phyloP scores from a whole-genome alignment of 768 basidiomycete genomes.

The Suillus lakei region DNA sequence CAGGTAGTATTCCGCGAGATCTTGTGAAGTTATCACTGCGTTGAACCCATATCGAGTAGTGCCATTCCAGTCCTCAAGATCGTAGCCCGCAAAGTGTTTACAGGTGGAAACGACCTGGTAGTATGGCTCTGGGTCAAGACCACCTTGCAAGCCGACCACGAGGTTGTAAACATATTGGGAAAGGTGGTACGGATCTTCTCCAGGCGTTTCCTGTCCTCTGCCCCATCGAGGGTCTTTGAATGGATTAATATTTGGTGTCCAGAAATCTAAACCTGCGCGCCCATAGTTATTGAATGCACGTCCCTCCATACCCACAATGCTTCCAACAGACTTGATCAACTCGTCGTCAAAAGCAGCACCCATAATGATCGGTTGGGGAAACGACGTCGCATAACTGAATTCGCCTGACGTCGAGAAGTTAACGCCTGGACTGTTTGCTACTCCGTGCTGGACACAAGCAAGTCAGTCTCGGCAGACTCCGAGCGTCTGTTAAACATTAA shows the following conservation, averaged over 20 bases:
- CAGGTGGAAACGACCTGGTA: slow-evolving; percentile 60
- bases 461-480: background rate
- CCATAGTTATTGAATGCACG: slow-evolving; percentile 62
- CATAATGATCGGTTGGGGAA: slow-evolving; percentile 60
- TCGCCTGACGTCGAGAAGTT: slow-evolving; percentile 52
- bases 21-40: slow-evolving; percentile 57
- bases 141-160: slow-evolving; percentile 60
- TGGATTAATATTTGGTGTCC: slow-evolving; percentile 55
- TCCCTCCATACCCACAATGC: slow-evolving; percentile 58
- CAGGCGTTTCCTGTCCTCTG: slow-evolving; percentile 64
- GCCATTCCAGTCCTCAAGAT: slow-evolving; percentile 61
- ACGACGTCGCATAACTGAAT: slow-evolving; percentile 62
- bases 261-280: slow-evolving; percentile 58
- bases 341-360: slow-evolving; percentile 60
- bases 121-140: slow-evolving; percentile 54
- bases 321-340: slow-evolving; percentile 53
- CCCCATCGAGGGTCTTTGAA: slow-evolving; percentile 72
- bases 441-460: slow-evolving; percentile 50
- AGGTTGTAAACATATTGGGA: slow-evolving; percentile 58
- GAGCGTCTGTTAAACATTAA: slow-evolving; percentile 13
- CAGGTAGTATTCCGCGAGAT: slow-evolving; percentile 59
- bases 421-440: slow-evolving; percentile 57
- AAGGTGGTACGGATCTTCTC: slow-evolving; percentile 61
- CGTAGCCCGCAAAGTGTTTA: slow-evolving; percentile 66
- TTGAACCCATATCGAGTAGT: slow-evolving; percentile 54